Base-by-base conservation (phyloP, 345 rosid genomes). In the Capsella bursapastoris region DNA sequence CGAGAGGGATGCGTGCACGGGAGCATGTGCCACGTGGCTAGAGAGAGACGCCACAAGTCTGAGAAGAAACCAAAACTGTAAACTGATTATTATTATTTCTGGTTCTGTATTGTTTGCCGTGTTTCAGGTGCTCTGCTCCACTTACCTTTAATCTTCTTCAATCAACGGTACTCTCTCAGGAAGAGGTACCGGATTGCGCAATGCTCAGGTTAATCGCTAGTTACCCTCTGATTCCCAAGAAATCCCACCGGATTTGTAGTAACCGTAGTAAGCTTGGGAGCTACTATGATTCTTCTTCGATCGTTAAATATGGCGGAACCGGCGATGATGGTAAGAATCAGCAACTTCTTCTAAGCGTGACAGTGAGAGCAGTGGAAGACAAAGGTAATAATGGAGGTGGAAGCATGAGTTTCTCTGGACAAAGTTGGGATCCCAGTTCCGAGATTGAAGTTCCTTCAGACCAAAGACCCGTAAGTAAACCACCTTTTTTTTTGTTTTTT, bases 361-460 rank as follows among this genome's bases (percentile, higher is more conserved):
- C 78, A 0, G 79, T 90, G 57, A 86, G 74, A 81, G 96, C 93
- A 37, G 60, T 91, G 79, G 84, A 86, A 70, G 96, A 90, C 18
- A 84, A 88, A 76, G 81, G 75, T 7, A 75, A 71, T 6, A 75
- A 70, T 29, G 93, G 89, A 0, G 78, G 90, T 5, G 85, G 83
- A 28, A 68, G 82, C 67, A 78, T 89, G 71, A 82, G 88, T 74
- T 86, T 80, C 27, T 81, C 87, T 1, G 92, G 91, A 55, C 82
- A 76, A 66, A 88, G 89, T 72, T 94, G 97, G 98, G 87, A 94
- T 22, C 97, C 97, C 1, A 89, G 93, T 72, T 81, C 84, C 7
- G 98, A 94, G 80, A 87, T 88, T 49, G 83, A 81, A 75, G 97
- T 94, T 66, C 98, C 97, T 35, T 90, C 84, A 16, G 98, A 94